These are phyloP conservation scores for Botryobasidium botryosum DNA, from an alignment of 768 basidiomycete genomes.

Conservation along the genomic window DNA sequence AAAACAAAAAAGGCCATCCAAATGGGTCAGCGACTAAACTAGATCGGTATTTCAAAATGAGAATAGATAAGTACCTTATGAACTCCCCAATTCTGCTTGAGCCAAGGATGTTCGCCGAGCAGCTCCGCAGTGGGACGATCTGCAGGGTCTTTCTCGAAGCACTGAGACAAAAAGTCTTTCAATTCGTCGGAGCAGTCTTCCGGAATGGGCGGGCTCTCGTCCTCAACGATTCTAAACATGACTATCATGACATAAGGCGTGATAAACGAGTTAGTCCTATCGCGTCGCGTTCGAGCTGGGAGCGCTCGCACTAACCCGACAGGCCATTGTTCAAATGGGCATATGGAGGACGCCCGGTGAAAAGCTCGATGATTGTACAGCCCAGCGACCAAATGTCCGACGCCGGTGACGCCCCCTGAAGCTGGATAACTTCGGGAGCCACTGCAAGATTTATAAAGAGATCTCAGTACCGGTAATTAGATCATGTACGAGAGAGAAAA, in stretches of 20 bases:
- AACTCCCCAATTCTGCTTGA: slow-evolving; percentile 63
- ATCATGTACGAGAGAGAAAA: neutral
- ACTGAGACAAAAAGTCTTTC: slow-evolving; percentile 63
- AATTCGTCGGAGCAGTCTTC: slow-evolving; percentile 60
- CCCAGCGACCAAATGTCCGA: slow-evolving; percentile 94
- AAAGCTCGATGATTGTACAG: slow-evolving; percentile 84
- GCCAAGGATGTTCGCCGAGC: slow-evolving; percentile 85
- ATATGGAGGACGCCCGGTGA: slow-evolving; percentile 87
- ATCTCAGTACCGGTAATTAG: neutral
- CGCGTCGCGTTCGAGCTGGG: too few species aligned
- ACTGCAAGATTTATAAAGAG: slow-evolving; percentile 22
- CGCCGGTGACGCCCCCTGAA: slow-evolving; percentile 84
- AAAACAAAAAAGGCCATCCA: slow-evolving; percentile 4
- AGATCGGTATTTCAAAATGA: neutral
- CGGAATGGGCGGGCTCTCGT: slow-evolving; percentile 75
- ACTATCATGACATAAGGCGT: slow-evolving; percentile 30
- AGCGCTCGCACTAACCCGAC: slow-evolving; percentile 41
- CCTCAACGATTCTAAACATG: slow-evolving; percentile 96
- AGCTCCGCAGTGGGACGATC: slow-evolving; percentile 69
- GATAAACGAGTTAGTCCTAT: neutral
- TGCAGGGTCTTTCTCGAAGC: slow-evolving; percentile 78
- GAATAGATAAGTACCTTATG: slow-evolving; percentile 39
- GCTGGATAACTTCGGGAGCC: slow-evolving; percentile 94
- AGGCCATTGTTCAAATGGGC: slow-evolving; percentile 77
- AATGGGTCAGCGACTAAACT: too few species aligned